Percentiles rank a stretch among this genome's conserved stretches.
Conservation (phyloP, 73 alveolate genomes). For the Blepharisma japonicum region DNA sequence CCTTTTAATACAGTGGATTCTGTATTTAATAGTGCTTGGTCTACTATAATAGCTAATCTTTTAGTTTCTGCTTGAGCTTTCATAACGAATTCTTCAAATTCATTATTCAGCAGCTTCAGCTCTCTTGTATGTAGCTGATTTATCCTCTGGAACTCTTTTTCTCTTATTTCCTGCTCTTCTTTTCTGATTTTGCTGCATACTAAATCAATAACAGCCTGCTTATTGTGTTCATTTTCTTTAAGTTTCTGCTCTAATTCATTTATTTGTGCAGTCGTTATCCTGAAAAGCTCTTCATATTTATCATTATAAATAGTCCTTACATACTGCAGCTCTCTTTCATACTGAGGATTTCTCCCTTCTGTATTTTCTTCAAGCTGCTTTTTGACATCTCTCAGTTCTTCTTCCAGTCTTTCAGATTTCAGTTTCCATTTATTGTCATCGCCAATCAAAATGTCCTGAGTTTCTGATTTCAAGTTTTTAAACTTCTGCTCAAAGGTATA, state of each 20-base stretch:
- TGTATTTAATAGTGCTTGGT: background rate
- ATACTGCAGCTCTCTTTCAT: conserved; percentile 6
- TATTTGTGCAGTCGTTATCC: conserved; percentile 15
- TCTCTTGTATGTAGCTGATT: conserved; percentile 21
- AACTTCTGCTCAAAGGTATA: background rate
- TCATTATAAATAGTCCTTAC: conserved; percentile 18
- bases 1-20: background rate
- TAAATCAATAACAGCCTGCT: background rate
- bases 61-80: background rate
- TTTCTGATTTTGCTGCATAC: background rate
- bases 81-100: background rate
- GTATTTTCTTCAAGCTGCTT: background rate
- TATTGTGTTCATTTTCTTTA: background rate
- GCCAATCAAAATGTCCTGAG: background rate
- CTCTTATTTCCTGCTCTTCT: conserved; percentile 11
- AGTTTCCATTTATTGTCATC: background rate
- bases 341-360: background rate
- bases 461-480: background rate
- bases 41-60: conserved; percentile 5
- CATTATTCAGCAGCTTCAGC: background rate
- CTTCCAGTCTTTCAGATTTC: background rate
- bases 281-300: conserved; percentile 17
- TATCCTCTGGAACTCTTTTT: conserved; percentile 9
- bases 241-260: conserved; percentile 15
- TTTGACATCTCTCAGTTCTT: background rate